Evolutionary conservation across 139 green algal genomes (phyloP).

Genomic region (Chlamydomonas applanata): DNA sequence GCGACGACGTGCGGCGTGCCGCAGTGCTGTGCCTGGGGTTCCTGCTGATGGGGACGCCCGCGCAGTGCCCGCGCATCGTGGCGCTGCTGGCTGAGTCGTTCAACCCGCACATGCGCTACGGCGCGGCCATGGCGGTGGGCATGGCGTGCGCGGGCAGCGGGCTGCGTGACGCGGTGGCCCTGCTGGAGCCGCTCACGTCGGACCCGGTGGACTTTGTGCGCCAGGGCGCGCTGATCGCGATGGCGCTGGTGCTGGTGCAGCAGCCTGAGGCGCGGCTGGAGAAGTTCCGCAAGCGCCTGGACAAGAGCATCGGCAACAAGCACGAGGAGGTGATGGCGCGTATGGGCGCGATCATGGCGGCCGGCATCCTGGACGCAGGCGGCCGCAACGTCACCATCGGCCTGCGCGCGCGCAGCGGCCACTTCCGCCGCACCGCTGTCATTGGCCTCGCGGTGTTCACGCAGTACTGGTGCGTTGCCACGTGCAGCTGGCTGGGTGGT

Average conservation of each 20-base stretch:
- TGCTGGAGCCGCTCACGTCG: slow-evolving; percentile 86
- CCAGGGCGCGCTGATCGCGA: slow-evolving; percentile 89
- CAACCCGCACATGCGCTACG: slow-evolving; percentile 95
- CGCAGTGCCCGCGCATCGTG: slow-evolving; percentile 93
- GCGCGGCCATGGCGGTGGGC: slow-evolving; percentile 95
- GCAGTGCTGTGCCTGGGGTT: slow-evolving; percentile 93
- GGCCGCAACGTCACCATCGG: slow-evolving; percentile 91
- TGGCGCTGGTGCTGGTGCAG: slow-evolving; percentile 87
- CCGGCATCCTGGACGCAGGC: slow-evolving; percentile 87
- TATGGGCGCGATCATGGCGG: slow-evolving; percentile 96
- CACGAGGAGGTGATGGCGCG: slow-evolving; percentile 90
- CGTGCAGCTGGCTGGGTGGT: background rate
- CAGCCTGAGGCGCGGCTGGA: slow-evolving; percentile 76
- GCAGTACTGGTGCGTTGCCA: slow-evolving; percentile 84
- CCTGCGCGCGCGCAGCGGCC: slow-evolving; percentile 71
- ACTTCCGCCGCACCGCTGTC: slow-evolving; percentile 82
- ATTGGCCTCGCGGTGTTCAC: slow-evolving; percentile 92
- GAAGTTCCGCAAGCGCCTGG: slow-evolving; percentile 72
- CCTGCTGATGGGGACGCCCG: slow-evolving; percentile 81
- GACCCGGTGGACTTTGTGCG: slow-evolving; percentile 93
- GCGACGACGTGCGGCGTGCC: slow-evolving; percentile 92
- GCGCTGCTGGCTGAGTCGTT: slow-evolving; percentile 92
- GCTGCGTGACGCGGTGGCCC: slow-evolving; percentile 66
- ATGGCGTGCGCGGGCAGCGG: slow-evolving; percentile 89
- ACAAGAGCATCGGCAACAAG: slow-evolving; percentile 87